Evolutionary conservation across 2,329 filamentous ascomycete genomes (phyloP).

Genomic region (Piedraia hortae): DNA sequence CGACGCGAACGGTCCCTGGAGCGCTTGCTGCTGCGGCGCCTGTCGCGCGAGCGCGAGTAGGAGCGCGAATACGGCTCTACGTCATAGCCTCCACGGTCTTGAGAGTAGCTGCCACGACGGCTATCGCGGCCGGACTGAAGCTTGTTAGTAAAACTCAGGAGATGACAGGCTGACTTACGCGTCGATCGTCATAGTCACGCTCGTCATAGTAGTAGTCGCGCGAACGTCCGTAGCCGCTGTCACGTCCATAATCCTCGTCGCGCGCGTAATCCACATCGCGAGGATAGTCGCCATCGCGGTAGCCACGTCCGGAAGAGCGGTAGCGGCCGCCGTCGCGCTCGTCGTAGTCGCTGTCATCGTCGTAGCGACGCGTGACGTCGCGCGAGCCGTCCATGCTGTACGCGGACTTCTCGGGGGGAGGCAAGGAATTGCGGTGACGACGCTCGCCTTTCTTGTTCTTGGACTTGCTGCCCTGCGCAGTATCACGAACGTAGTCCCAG

Average conservation of each 20-base stretch:
- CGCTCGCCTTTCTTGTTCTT: no score
- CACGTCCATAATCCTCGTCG: slow-evolving; percentile 11
- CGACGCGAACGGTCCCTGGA: slow-evolving; percentile 2
- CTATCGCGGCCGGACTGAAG: slow-evolving; percentile 7
- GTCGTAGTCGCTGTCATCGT: slow-evolving; percentile 11
- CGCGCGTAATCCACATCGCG: slow-evolving; percentile 10
- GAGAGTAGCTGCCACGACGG: slow-evolving; percentile 6
- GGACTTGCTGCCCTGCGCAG: slow-evolving; percentile 1
- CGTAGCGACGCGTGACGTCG: slow-evolving; percentile 7
- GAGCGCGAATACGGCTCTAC: slow-evolving; percentile 8
- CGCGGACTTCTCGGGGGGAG: slow-evolving; percentile 3
- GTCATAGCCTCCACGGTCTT: slow-evolving; percentile 4
- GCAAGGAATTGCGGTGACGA: slow-evolving; percentile 2
- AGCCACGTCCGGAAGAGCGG: slow-evolving; percentile 5
- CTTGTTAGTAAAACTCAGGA: background rate
- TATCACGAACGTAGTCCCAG: slow-evolving; percentile 4
- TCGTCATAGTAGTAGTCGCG: slow-evolving; percentile 1
- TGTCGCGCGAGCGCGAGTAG: slow-evolving; percentile 5
- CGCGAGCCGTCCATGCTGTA: slow-evolving; percentile 10
- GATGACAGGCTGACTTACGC: background rate
- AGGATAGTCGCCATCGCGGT: slow-evolving; percentile 8
- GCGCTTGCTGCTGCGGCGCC: slow-evolving; percentile 7
- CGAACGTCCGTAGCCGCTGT: slow-evolving; percentile 9
- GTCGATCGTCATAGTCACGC: background rate
- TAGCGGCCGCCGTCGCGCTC: slow-evolving; percentile 7